Evolutionary conservation across 345 rosid genomes (phyloP), one percentile per base, ranked within the genome.

Genomic region (Pelargonium nanum): DNA sequence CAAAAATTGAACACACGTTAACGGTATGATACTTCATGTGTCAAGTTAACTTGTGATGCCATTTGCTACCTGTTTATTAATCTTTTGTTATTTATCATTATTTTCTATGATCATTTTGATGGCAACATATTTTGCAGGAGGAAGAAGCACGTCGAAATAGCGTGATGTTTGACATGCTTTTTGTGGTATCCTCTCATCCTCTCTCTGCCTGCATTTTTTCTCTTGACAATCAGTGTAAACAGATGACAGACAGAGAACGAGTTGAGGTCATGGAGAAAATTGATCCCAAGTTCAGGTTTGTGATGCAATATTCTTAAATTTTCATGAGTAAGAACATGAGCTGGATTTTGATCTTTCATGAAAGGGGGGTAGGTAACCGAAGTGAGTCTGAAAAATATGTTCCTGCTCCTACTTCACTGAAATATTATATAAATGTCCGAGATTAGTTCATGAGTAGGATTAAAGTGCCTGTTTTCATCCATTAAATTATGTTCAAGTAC

Each of bases 131-230:
- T 61, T 19, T 75, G 62, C 71, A 89, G 97, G 81, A 78, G 23
- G 94, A 89, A 68, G 96, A 93, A 89, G 79, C 70, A 45, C 85
- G 76, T 60, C 81, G 99, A 78, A 93, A 93, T 71, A 83, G 96
- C 63, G 53, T 65, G 67, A 75, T 78, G 85, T 75, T 72, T 59
- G 90, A 93, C 76, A 80, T 85, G 88, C 85, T 89, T 60, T 93
- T 89, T 75, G 81, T 93, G 54, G 72, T 75, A 34, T 64, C 87
- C 24, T 89, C 90, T 56, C 90, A 93, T 69, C 76, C 89, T 51
- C 85, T 87, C 57, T 82, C 96, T 16, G 89, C 82, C 60, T 77
- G 80, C 68, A 84, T 89, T 59, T 81, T 76, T 73, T 75, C 91
- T 50, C 89, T 93, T 32, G 83, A 80, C 71, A 78, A 75, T 63